Conservation (phyloP, 2,329 filamentous ascomycete genomes). For the Periconia digitata region DNA sequence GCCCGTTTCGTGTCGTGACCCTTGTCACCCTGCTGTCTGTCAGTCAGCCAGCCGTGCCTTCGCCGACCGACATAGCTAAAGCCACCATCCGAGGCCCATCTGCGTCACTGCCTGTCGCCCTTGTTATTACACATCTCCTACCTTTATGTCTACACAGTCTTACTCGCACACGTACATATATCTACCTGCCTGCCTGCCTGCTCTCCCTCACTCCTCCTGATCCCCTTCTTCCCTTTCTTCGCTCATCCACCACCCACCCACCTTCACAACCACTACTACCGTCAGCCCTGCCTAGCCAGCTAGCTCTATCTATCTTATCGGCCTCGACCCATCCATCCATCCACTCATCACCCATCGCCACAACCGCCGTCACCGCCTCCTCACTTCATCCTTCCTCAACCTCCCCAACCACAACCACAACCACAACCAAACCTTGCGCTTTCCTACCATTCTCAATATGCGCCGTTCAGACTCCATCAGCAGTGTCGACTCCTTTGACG, state of each 20-base stretch:
- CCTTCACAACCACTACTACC: not conserved
- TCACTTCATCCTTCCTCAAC: not conserved
- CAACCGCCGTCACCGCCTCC: not conserved
- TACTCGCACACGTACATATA: not conserved
- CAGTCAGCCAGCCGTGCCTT: not conserved
- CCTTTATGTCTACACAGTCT: not conserved
- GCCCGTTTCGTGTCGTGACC: not conserved
- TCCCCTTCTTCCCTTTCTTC: not conserved
- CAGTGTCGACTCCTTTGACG: conserved; percentile 48
- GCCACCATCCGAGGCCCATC: conserved; percentile 2
- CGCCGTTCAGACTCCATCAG: conserved; percentile 43
- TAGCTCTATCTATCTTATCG: not conserved
- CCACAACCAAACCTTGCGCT: not conserved
- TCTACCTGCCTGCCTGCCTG: not conserved
- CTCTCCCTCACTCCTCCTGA: not conserved
- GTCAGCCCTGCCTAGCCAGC: not conserved
- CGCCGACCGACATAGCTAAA: conserved; percentile 7
- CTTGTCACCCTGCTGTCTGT: not conserved
- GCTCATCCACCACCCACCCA: not conserved
- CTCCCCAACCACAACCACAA: not conserved
- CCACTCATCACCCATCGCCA: conserved; percentile 4
- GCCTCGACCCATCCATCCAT: not conserved
- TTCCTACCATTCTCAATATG: conserved; percentile 26
- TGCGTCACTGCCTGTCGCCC: no score
- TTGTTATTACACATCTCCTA: not conserved